Evolutionary conservation across 2,329 filamentous ascomycete species (phyloP).

Genomic region (Sclerotinia glacialis): DNA sequence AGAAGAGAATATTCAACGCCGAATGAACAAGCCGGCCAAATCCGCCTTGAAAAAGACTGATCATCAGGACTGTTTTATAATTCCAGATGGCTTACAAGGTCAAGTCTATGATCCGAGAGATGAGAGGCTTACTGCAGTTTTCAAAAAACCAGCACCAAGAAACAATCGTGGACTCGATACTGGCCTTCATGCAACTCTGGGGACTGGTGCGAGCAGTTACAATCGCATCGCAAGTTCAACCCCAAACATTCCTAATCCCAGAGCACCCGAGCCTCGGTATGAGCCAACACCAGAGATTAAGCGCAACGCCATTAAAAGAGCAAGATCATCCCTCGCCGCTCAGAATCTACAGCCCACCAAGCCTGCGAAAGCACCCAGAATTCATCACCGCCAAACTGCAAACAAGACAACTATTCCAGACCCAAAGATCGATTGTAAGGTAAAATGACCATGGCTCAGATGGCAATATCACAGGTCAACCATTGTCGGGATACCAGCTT

Average conservation of each 20-base stretch:
- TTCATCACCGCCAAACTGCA: neutral
- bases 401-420: slow-evolving; percentile 20
- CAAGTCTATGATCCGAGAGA: neutral
- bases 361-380: slow-evolving; percentile 20
- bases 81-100: neutral
- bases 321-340: slow-evolving; percentile 3
- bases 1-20: slow-evolving; percentile 19
- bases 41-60: slow-evolving; percentile 24
- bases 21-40: slow-evolving; percentile 16
- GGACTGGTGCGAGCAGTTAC: slow-evolving; percentile 10
- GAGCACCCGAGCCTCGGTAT: neutral
- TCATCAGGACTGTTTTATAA: neutral
- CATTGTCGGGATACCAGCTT: neutral
- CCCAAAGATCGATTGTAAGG: slow-evolving; percentile 15
- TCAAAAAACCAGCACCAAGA: neutral
- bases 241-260: neutral
- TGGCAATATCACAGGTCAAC: neutral
- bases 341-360: neutral
- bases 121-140: neutral
- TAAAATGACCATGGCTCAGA: too few species aligned
- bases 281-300: slow-evolving; percentile 9
- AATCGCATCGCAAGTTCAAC: slow-evolving; percentile 20
- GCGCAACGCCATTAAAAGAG: slow-evolving; percentile 23
- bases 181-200: neutral
- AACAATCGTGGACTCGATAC: neutral